A percentile compares a stretch with the other conserved stretches of the same genome.
phyloP scores from a whole-genome alignment of 2,329 filamentous ascomycete species.

The Metarhizium sp. region DNA sequence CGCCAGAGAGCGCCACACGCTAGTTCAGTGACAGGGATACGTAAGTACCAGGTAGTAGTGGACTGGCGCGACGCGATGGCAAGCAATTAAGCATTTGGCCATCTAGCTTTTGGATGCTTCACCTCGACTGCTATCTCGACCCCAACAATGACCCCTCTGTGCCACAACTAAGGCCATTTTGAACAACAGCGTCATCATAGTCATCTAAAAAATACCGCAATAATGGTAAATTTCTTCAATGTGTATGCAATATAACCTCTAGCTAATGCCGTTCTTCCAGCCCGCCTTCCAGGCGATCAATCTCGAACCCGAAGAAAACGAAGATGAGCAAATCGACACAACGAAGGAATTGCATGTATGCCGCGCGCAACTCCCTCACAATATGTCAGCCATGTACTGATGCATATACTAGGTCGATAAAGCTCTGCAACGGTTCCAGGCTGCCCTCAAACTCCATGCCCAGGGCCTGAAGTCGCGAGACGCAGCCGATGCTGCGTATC shows the following conservation, averaged over 20 bases:
- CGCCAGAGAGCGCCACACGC: too few species aligned
- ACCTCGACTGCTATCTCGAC: not conserved
- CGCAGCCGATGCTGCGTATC: constrained; percentile 73
- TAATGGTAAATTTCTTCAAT: not conserved
- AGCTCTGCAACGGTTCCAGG: constrained; percentile 88
- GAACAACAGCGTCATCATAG: not conserved
- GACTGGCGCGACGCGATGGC: not conserved
- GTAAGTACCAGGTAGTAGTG: not conserved
- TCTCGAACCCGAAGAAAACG: constrained; percentile 82
- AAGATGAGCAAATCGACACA: constrained; percentile 87
- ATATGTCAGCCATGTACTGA: not conserved
- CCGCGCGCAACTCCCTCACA: not conserved
- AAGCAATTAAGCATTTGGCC: not conserved
- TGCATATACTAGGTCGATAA: constrained; percentile 64
- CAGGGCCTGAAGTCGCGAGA: constrained; percentile 70
- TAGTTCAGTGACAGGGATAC: not conserved
- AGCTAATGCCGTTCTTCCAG: constrained; percentile 22
- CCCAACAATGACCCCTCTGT: not conserved
- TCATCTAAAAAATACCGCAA: not conserved
- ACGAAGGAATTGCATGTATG: constrained; percentile 80
- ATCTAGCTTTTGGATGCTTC: not conserved
- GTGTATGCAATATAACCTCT: not conserved
- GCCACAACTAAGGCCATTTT: not conserved
- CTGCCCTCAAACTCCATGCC: constrained; percentile 81
- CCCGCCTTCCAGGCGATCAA: constrained; percentile 80